Percentiles rank a stretch among this genome's conserved stretches.
Evolutionary conservation across 139 green algal genomes (phyloP).

Genomic region (Chlamydomonas incerta): DNA sequence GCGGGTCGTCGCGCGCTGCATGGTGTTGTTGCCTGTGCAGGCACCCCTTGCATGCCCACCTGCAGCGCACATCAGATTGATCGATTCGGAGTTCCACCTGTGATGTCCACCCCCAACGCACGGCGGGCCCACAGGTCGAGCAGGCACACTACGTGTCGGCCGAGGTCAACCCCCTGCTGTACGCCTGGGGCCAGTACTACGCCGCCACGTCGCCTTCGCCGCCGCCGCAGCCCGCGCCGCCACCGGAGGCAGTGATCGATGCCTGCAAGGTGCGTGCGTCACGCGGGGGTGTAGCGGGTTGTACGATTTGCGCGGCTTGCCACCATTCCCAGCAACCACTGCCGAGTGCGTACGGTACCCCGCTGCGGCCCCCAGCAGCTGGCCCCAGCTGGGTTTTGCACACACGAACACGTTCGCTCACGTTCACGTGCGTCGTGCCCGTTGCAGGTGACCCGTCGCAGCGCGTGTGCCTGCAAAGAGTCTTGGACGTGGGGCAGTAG

Average conservation of each 20-base stretch:
- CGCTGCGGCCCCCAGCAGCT: no score
- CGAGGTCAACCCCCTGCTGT: conserved; percentile 4
- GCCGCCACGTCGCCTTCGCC: background rate
- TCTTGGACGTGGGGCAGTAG: background rate
- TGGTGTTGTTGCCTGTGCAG: no score
- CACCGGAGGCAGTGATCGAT: background rate
- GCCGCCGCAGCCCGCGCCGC: background rate
- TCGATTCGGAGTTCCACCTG: no score
- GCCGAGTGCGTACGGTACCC: background rate
- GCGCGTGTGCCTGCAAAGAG: background rate
- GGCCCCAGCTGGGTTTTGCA: no score
- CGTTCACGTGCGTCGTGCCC: no score
- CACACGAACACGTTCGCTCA: no score
- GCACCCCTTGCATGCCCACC: no score
- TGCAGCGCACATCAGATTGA: no score
- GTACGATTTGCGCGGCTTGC: background rate
- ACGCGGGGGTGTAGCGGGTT: background rate
- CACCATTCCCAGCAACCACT: background rate
- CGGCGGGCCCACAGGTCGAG: no score
- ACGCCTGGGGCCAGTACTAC: conserved; percentile 17
- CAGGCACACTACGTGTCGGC: background rate
- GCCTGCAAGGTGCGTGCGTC: background rate
- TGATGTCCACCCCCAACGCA: no score
- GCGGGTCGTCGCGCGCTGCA: no score
- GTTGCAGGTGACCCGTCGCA: background rate